Evolutionary conservation across 2,329 filamentous ascomycete genomes (phyloP), one percentile per base, ranked within the genome.

Genomic region (Calonectria ilicicola): DNA sequence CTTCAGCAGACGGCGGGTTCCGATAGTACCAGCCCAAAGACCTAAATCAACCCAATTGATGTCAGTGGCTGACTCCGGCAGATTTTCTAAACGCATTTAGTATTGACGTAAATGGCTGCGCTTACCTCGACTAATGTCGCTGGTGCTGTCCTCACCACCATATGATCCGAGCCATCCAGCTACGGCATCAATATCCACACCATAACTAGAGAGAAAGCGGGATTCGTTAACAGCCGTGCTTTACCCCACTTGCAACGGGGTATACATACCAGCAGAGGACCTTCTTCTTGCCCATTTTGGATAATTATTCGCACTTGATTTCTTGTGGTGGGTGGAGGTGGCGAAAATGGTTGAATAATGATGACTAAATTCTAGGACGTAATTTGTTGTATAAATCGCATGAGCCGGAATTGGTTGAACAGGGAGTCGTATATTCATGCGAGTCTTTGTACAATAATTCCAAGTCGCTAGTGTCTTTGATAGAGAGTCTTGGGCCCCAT

Each of bases 151-250:
- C 82, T 95, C 90, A 53, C 93, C 93, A 23, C 92, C 93, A 78
- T 95, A 95, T 0, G 91, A 93, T 1, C 93, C 93, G 1, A 95
- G 86, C 93, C 93, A 95, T n/a, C 93, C 93, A 5, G 93, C 91
- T 2, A 95, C 92, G 27, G 92, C 93, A 78, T 95, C 93, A 46
- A 95, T 92, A 76, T 95, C 93, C 51, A 95, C 91, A 8, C 92
- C 92, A 79, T 94, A 94, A 76, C 89, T 87, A 19, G 58, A 9
- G 12, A 21, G 5, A 32, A 29, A 40, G 40, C 5, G 19, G 2
- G 12, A 26, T 5, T 5, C 40, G 60, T 64, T 12, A 70, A 40
- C 10, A 27, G 7, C 17, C 1, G 26, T n/a, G 60, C 23, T 38
- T 44, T 15, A 27, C 53, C 35, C n/a, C 21, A 32, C 9, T 46